These are phyloP conservation scores for Agaricus bisporus DNA, from an alignment of 768 basidiomycete species.

Conservation along the genomic window DNA sequence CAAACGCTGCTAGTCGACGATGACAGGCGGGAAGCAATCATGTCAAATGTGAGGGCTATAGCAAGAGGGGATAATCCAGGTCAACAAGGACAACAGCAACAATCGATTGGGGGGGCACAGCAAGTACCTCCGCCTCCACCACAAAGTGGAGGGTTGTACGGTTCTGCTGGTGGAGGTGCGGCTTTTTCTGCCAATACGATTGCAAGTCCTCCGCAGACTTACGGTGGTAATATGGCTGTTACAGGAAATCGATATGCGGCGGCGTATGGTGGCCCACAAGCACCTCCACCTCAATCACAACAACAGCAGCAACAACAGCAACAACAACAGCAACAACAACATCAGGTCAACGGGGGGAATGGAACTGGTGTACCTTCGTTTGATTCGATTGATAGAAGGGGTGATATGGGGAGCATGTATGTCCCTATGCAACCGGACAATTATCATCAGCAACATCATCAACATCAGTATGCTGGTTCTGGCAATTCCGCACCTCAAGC, in stretches of 20 bases:
- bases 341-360: conserved; percentile 12
- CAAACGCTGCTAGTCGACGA: conserved; percentile 64
- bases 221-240: conserved; percentile 45
- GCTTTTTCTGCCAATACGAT: conserved; percentile 57
- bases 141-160: conserved; percentile 32
- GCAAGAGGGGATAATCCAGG: conserved; percentile 40
- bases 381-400: conserved; percentile 55
- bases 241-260: conserved; percentile 57
- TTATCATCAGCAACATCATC: conserved; percentile 26
- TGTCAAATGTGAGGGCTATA: conserved; percentile 70
- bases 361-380: conserved; percentile 27
- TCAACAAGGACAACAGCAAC: conserved; percentile 3
- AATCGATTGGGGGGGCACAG: background rate
- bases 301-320: conserved; percentile 24
- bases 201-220: conserved; percentile 72
- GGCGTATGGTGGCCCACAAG: conserved; percentile 32
- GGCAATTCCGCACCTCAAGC: conserved; percentile 23
- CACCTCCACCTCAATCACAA: conserved; percentile 17
- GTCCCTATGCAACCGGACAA: conserved; percentile 83
- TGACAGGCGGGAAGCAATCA: conserved; percentile 69
- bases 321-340: conserved; percentile 18
- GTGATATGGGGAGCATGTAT: conserved; percentile 65
- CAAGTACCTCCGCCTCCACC: background rate
- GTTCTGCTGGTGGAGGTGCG: conserved; percentile 26
- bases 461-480: background rate